Evolutionary conservation across 176 grass and related monocot species (phyloP), one percentile per base, ranked within the genome.

Genomic region (Typha latifolia): DNA sequence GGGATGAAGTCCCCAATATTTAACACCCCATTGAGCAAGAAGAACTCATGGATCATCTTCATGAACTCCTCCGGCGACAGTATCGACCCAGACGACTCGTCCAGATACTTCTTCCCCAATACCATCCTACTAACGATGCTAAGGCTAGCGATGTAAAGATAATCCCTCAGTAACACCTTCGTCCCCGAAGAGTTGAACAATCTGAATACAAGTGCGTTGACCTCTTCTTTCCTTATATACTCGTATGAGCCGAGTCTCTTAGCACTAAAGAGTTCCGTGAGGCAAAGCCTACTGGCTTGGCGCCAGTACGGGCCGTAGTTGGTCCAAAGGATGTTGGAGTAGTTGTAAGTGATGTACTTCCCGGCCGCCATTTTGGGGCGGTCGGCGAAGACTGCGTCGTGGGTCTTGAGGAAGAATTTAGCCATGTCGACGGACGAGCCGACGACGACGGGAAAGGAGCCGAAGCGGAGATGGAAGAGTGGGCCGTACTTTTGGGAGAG

Each of bases 1-100:
- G 85, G 92, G 63, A 96, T 91, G 5, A 79, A 91, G 70, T 96
- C 92, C 47, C 88, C 88, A 67, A 96, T 96, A 82, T 88, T 96
- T 64, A 96, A 74, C 70, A 96, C 88, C 0, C 92, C 88, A 49
- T 96, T 96, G 18, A 96, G 85, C 64, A 96, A 47, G 79, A 96
- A 96, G 68, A 83, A 51, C 74, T 96, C 92, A 47, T 91, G 85
- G 1, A 96, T 59, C 88, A 96, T 96, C 75, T 24, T 72, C 80
- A 89, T 96, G 82, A 96, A 96, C 75, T 96, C 92, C n/a, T n/a
- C n/a, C n/a, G n/a, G n/a, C n/a, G n/a, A n/a, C n/a, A n/a, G n/a
- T n/a, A n/a, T n/a, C n/a, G n/a, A n/a, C 66, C 52, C 31, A 19
- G 10, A 37, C 14, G 0, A 37, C 34, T 0, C 75, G 21, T 86